Conservation (phyloP, 192 early-diverging fungal species). For the Spinellus fusiger region DNA sequence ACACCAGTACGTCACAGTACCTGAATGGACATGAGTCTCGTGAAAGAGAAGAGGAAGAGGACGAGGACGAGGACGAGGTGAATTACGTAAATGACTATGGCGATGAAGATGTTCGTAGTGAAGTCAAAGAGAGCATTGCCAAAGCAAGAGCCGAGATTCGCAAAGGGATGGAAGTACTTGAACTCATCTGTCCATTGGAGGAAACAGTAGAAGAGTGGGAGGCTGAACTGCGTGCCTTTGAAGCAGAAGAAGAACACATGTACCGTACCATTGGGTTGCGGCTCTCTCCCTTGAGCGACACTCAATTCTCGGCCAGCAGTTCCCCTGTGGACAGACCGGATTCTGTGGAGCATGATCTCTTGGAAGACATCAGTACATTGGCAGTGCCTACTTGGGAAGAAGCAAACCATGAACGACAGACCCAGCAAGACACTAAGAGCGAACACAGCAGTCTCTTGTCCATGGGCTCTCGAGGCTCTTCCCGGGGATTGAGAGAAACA, state of each 20-base stretch:
- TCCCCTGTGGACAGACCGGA: conserved; percentile 4
- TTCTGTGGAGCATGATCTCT: neutral
- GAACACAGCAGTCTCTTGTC: neutral
- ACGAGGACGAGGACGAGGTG: conserved; percentile 22
- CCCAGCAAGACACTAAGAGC: neutral
- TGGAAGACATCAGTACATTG: neutral
- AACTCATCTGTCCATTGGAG: conserved; percentile 14
- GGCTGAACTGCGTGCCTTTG: conserved; percentile 16
- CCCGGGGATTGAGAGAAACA: neutral
- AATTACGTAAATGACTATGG: conserved; percentile 7
- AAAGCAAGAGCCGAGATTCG: conserved; percentile 28
- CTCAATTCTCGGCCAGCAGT: conserved; percentile 3
- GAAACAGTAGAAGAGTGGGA: conserved; percentile 17
- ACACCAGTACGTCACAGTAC: neutral
- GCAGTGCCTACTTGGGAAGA: conserved; percentile 16
- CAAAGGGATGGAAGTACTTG: conserved; percentile 28
- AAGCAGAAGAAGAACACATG: conserved; percentile 16
- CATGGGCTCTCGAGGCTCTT: neutral
- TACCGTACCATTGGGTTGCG: neutral
- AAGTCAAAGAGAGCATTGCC: conserved; percentile 32
- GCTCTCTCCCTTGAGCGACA: conserved; percentile 5
- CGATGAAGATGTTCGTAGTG: conserved; percentile 18
- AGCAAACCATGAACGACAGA: neutral
- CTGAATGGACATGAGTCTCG: neutral
- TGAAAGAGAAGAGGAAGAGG: neutral